phyloP scores from a whole-genome alignment of 345 rosid genomes.

The Ricinus communis region DNA sequence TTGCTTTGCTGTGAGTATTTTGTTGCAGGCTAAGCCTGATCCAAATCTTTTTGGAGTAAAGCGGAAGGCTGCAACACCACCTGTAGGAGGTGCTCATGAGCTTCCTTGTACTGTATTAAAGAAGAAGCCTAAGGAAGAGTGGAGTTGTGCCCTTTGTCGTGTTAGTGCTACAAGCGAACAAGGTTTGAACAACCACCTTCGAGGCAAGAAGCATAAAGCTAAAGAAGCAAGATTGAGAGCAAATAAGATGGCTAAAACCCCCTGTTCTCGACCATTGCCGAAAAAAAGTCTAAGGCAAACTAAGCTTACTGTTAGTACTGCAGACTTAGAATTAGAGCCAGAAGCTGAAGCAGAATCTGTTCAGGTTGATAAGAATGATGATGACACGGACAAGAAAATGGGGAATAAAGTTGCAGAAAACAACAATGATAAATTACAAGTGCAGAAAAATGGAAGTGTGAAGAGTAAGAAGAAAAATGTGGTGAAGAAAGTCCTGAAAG shows the following conservation, averaged over 20 bases:
- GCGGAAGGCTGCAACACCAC: slow-evolving; percentile 38
- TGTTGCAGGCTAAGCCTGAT: slow-evolving; percentile 55
- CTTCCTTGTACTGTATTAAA: slow-evolving; percentile 16
- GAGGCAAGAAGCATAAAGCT: slow-evolving; percentile 47
- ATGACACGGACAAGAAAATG: slow-evolving; percentile 19
- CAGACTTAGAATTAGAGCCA: slow-evolving; percentile 7
- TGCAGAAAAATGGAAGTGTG: neutral
- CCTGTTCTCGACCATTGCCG: neutral
- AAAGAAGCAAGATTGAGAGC: slow-evolving; percentile 33
- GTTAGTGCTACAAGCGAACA: slow-evolving; percentile 38
- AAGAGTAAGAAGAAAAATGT: neutral
- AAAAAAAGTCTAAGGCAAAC: slow-evolving; percentile 19
- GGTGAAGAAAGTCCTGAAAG: neutral
- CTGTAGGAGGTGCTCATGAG: slow-evolving; percentile 18
- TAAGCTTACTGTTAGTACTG: neutral
- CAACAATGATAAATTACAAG: slow-evolving; percentile 1
- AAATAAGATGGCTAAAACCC: slow-evolving; percentile 9
- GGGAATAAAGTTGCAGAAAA: slow-evolving; percentile 11
- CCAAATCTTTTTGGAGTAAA: slow-evolving; percentile 36
- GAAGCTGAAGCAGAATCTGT: slow-evolving; percentile 8
- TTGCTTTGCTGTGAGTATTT: neutral
- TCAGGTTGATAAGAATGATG: slow-evolving; percentile 13
- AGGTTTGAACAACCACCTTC: slow-evolving; percentile 41
- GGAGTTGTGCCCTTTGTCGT: slow-evolving; percentile 56
- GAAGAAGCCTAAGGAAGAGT: slow-evolving; percentile 40